Base-by-base conservation (phyloP, 805 yeast species). In the Kuraishia cidri region DNA sequence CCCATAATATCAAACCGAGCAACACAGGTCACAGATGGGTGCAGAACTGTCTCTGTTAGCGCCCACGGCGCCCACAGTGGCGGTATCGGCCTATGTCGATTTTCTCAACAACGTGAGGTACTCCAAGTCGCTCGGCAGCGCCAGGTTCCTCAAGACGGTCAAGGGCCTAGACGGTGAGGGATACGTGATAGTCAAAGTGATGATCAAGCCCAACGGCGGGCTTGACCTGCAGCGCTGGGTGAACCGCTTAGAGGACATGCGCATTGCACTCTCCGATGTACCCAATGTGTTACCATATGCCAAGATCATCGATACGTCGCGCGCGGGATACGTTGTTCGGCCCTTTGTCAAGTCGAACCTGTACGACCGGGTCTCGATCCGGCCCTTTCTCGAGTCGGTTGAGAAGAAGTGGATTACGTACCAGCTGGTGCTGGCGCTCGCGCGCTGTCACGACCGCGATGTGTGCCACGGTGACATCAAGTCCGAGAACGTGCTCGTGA, bases 51-150 rank as follows among this genome's bases (percentile, higher is more conserved):
- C 97, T 2, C 63, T 84, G 22, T 59, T 86, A 51, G 84, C 95
- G 7, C 96, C 95, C 9, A 77, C 94, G 3, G 86, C 95, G 1
- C 87, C 94, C 3, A 84, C 96, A 1, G 84, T 90, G 46, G 95
- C 94, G 5, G 68, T 87, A 2, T 86, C 90, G 15, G 88, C 97
- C 1, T 90, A 88, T 44, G 72, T 90, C 19, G 87, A 87, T 46
- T 85, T 83, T 27, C 63, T 90, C 8, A 76, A 75, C 16, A 75
- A 77, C 38, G 66, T 82, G 25, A 90, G 84, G 45, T 90, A 85
- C 50, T 66, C 79, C 2, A 74, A 78, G 34, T 79, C 82, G 27
- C 57, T 87, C 29, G 86, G 87, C 36, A 76, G 87, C 29, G 78
- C 94, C 7, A 67, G 95, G 33, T 88, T 88, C 53, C 66, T 90